Evolutionary conservation across 2,329 filamentous ascomycete genomes (phyloP).

Genomic region (Lecanosticta acicola): DNA sequence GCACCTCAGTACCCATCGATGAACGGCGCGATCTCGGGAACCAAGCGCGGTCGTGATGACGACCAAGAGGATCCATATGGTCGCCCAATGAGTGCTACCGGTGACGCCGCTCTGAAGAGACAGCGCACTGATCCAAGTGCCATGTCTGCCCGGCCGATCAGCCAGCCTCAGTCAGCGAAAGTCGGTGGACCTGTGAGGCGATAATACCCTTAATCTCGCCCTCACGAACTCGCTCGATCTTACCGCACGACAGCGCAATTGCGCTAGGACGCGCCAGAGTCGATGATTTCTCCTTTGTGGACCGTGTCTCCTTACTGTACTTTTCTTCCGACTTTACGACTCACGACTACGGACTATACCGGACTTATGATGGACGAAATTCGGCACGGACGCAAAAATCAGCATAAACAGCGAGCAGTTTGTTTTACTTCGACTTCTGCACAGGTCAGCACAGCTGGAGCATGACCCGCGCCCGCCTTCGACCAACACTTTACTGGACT

Average conservation of each 20-base stretch:
- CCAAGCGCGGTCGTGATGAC: constrained; percentile 57
- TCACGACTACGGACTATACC: constrained; percentile 30
- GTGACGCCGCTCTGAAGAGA: constrained; percentile 64
- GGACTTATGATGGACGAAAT: constrained; percentile 21
- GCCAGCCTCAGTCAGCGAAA: constrained; percentile 31
- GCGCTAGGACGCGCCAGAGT: constrained; percentile 12
- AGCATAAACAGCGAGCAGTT: constrained; percentile 18
- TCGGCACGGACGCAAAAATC: constrained; percentile 19
- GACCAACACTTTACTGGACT: background rate
- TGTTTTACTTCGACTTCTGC: constrained; percentile 11
- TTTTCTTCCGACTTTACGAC: constrained; percentile 26
- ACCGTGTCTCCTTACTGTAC: constrained; percentile 5
- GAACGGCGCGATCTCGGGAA: constrained; percentile 56
- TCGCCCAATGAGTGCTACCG: constrained; percentile 57
- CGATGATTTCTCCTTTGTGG: constrained; percentile 9
- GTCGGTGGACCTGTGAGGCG: constrained; percentile 25
- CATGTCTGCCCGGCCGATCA: constrained; percentile 25
- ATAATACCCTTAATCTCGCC: constrained; percentile 17
- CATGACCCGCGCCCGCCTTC: background rate
- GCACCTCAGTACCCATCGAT: constrained; percentile 49
- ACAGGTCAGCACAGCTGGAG: constrained; percentile 9
- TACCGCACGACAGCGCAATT: constrained; percentile 14
- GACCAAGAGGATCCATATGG: constrained; percentile 60
- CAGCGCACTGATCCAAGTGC: constrained; percentile 58
- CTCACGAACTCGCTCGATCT: constrained; percentile 12